Evolutionary conservation across 305 asterid genomes (phyloP), one percentile per base, ranked within the genome.

Genomic region (Fraxinus albicans): DNA sequence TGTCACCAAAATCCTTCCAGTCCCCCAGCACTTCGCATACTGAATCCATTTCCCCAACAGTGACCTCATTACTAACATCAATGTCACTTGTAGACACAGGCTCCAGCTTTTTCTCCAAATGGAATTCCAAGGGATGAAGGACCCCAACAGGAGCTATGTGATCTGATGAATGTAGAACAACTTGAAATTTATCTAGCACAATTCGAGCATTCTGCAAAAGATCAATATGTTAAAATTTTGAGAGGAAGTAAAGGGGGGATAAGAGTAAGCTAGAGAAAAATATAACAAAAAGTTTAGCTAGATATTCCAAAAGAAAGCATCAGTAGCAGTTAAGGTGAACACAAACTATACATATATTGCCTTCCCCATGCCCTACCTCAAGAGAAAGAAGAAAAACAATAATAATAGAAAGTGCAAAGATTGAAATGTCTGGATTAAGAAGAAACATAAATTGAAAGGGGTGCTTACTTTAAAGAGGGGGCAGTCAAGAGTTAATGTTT

Each of bases 141-240:
- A 96, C 92, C 83, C 98, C 99, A 76, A 96, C 97, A 70, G 99
- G 93, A 86, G 96, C 96, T 88, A 96, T 96, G 88, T 93, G 86
- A 87, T 90, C 98, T 81, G 98, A 77, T 80, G 99, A 96, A 89
- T 92, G 98, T 80, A 92, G 87, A 86, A 93, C 84, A 85, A 91
- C 92, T 88, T 93, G 86, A 91, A 81, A 96, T 78, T 93, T 92
- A 89, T 96, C 99, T 42, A 96, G 96, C 91, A 96, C 92, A 82
- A 96, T 88, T 82, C 91, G 94, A 84, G 97, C 95, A 91, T 93
- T 89, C 98, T 94, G 96, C 84, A 75, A 89, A 87, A 78, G 82
- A 89, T 83, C 70, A 79, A 78, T 55, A 79, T 60, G 82, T 86
- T 84, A 87, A 87, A 50, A 82, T 79, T 33, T 67, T 47, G 83